Base-by-base conservation (phyloP, 140 eudicot species). In the Bidens hawaiensis region DNA sequence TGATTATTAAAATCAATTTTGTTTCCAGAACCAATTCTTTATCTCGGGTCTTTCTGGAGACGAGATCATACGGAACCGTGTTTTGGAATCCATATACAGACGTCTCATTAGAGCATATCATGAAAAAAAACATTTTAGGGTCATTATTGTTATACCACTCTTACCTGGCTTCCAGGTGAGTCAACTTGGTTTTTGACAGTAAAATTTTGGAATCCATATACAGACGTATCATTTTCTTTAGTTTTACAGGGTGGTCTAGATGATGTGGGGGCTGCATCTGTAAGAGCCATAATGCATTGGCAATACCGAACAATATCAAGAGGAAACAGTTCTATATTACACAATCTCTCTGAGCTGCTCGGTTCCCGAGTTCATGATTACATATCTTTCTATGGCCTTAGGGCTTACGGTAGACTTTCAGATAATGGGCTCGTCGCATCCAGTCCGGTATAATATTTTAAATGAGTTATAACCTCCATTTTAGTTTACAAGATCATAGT, bases 261-360 rank as follows among this genome's bases (percentile, higher is more conserved):
- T 75, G 96, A 91, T 81, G 84, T 80, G 42, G 99, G 99, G 57
- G 99, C 99, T 7, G 99, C 99, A 68, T 84, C 99, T 74, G 99
- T 91, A 50, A 81, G 99, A 76, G 93, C 99, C 51, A 91, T 91
- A 60, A 88, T 91, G 96, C 99, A 91, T 74, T 91, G 99, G 99
- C 99, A 91, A 60, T 83, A 91, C 78, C 79, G 99, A 65, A 91
- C 99, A 38, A 91, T 91, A 67, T 87, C 85, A 24, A 78, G 99
- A 75, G 99, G 96, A 75, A 69, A 71, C 13, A 76, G 77, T 69
- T 91, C 99, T 53, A 87, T 91, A 71, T 43, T 91, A 70, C 96
- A 87, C 63, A 91, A 91, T 65, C 93, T 91, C 10, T 78, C 74
- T 72, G 79, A 80, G 26, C 76, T 82, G 75, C 76, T 91, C 67